These are phyloP conservation scores for Pugionium dolabratum DNA, from an alignment of 345 rosid species.

Conservation along the genomic window DNA sequence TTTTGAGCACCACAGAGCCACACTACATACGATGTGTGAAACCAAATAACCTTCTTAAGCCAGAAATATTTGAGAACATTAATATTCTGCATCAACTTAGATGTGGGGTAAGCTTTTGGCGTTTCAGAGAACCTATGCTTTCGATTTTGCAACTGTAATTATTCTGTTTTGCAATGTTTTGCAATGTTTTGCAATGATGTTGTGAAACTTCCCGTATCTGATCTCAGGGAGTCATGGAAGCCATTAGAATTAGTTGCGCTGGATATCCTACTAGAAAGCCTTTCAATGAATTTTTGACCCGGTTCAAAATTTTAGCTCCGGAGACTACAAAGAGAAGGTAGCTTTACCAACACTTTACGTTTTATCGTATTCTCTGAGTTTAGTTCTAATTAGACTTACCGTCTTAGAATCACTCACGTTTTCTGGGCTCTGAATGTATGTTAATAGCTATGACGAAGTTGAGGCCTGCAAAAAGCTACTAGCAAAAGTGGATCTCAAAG, in stretches of 20 bases:
- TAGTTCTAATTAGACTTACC: background rate
- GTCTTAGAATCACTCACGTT: constrained; percentile 12
- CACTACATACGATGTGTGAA: constrained; percentile 96
- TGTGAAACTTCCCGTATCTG: constrained; percentile 26
- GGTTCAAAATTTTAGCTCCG: constrained; percentile 76
- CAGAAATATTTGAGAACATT: constrained; percentile 77
- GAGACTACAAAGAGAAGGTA: constrained; percentile 65
- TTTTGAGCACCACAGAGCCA: constrained; percentile 88
- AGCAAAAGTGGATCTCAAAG: constrained; percentile 75
- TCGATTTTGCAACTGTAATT: constrained; percentile 14
- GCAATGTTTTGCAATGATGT: background rate
- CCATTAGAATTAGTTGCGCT: constrained; percentile 97
- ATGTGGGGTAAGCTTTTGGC: constrained; percentile 81
- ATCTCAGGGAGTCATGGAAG: constrained; percentile 96
- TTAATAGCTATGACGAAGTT: constrained; percentile 65
- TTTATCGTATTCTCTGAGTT: constrained; percentile 23
- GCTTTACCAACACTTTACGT: constrained; percentile 9
- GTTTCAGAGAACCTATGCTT: constrained; percentile 22
- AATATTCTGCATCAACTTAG: constrained; percentile 85
- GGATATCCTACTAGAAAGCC: constrained; percentile 92
- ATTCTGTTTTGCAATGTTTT: constrained; percentile 7
- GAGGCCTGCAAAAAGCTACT: constrained; percentile 79
- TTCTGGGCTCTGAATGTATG: constrained; percentile 22
- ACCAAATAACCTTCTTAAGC: constrained; percentile 95
- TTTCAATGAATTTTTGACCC: constrained; percentile 68